Evolutionary conservation across 2,329 filamentous ascomycete species (phyloP), one percentile per base, ranked within the genome.

Genomic region (Cordyceps fumosorosea): DNA sequence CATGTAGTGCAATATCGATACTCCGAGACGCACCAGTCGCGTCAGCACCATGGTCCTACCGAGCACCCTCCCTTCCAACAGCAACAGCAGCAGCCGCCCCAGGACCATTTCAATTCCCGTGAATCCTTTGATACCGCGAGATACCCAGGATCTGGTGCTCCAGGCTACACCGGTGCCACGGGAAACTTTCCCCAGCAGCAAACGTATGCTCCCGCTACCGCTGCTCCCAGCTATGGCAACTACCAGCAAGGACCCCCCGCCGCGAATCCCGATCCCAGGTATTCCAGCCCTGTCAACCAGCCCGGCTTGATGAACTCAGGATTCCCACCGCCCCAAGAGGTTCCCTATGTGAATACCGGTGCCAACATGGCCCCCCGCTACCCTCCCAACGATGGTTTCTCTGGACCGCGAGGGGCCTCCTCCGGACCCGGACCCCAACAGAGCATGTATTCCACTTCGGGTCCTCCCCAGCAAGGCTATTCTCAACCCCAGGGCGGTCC

Each of bases 1-100:
- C 78, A 78, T 72, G 71, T 77, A 85, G 82, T 78, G 71, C 80
- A 81, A 73, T 84, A 84, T 70, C 80, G 80, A 73, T 79, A 83
- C 71, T 84, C 81, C 65, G 77, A 82, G 74, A 81, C 79, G 50
- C 74, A 76, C 60, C 74, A 76, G 68, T 76, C 77, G 64, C 77
- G 79, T 61, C 79, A 81, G 68, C 76, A 81, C 65, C 77, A 77
- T 66, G 79, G 79, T 62, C 79, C 79, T 45, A 79, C 78, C 57
- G 72, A 73, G 69, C 70, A 67, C 69, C 71, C 72, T 32, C 74
- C 72, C 26, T 55, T 60, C 51, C 58, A 54, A 40, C 58, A 60
- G 57, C 57, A 60, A 26, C 58, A 53, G 63, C 69, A 69, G 62
- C 61, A 69, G 63, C 75, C 71, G 64, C 69, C 69, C 62, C 62